A percentile compares a stretch with the other conserved stretches of the same genome.
phyloP scores from a whole-genome alignment of 2,329 filamentous ascomycete species.

The Alternaria arbusti region DNA sequence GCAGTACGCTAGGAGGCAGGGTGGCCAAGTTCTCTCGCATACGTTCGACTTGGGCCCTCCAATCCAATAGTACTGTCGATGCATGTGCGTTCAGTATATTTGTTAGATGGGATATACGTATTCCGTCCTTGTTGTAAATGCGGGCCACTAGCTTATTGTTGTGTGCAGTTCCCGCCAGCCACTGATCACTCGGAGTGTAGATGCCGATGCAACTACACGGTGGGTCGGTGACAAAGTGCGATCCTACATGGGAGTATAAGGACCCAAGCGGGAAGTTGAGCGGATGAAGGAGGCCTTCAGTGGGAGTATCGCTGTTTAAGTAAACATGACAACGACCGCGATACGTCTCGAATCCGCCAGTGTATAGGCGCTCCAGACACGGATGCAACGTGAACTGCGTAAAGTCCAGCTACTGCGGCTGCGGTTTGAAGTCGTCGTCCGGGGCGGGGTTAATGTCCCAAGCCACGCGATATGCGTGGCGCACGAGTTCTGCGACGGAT shows the following conservation, averaged over 20 bases:
- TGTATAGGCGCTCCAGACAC: neutral
- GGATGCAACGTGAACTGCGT: neutral
- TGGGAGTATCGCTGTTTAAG: neutral
- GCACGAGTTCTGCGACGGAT: neutral
- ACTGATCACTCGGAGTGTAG: neutral
- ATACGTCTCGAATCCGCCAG: neutral
- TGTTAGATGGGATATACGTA: neutral
- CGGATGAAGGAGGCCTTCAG: neutral
- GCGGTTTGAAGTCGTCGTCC: neutral
- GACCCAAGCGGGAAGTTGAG: neutral
- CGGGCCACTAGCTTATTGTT: neutral
- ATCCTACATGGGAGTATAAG: neutral
- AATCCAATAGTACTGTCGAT: neutral
- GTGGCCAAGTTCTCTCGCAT: neutral
- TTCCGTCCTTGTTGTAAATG: neutral
- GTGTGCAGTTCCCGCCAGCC: neutral
- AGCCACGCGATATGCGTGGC: neutral
- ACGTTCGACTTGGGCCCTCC: neutral
- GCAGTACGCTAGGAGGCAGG: neutral
- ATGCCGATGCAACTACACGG: neutral
- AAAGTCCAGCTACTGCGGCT: neutral
- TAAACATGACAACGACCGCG: neutral
- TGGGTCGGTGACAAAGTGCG: neutral
- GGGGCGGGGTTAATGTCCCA: neutral
- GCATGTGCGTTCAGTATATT: neutral